These are phyloP conservation scores for Fraxinus anomala DNA, from an alignment of 257 asterid species.

Conservation along the genomic window DNA sequence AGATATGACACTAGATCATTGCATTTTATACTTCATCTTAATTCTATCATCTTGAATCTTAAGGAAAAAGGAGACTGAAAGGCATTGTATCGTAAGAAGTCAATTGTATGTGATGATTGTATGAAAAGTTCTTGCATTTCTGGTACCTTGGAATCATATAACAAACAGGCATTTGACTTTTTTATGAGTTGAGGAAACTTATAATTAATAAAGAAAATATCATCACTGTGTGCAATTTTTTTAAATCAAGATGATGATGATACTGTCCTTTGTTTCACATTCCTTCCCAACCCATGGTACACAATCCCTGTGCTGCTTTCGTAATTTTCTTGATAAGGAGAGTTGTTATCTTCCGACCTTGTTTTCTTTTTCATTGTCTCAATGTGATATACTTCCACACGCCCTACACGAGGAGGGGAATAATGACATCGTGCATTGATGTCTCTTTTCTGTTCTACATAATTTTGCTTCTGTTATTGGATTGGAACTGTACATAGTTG, in stretches of 20 bases:
- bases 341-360: not conserved
- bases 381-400: not conserved
- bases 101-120: not conserved
- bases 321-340: not conserved
- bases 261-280: not conserved
- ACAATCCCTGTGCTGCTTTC: not conserved
- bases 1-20: not conserved
- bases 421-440: not conserved
- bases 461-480: not conserved
- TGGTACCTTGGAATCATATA: not conserved
- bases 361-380: not conserved
- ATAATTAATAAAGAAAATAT: not conserved
- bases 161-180: not conserved
- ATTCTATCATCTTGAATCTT: conserved; percentile 1
- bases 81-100: not conserved
- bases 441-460: not conserved
- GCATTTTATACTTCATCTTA: not conserved
- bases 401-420: not conserved
- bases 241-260: conserved; percentile 4
- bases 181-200: not conserved
- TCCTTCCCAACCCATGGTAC: not conserved
- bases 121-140: not conserved
- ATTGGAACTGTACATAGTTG: no score
- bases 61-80: not conserved
- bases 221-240: not conserved